Percentiles rank a stretch among this genome's conserved stretches.
Conservation (phyloP, 768 basidiomycete species). For the Serendipita vermifera region DNA sequence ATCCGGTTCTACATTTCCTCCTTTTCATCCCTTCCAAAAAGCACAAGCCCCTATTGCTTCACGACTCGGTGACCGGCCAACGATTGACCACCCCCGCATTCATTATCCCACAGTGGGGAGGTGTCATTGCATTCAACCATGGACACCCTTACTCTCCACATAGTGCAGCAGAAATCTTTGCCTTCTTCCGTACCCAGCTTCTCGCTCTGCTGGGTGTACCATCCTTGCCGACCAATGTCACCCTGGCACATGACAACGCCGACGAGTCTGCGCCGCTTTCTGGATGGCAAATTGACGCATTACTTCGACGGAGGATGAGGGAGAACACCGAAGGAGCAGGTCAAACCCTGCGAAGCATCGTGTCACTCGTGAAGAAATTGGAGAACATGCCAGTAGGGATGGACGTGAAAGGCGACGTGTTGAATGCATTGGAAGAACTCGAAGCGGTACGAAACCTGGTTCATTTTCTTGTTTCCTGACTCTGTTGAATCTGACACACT, state of each 20-base stretch:
- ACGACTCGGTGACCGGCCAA: constrained; percentile 41
- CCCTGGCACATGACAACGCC: constrained; percentile 16
- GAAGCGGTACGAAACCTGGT: constrained; percentile 41
- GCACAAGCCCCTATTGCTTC: constrained; percentile 57
- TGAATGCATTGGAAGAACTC: constrained; percentile 54
- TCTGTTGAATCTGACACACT: background rate
- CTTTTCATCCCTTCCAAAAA: constrained; percentile 66
- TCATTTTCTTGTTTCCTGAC: background rate
- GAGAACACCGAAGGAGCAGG: constrained; percentile 56
- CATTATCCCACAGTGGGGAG: constrained; percentile 88
- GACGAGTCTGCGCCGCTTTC: constrained; percentile 27
- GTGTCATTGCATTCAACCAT: constrained; percentile 67
- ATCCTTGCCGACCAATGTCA: constrained; percentile 38
- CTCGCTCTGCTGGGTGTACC: constrained; percentile 73
- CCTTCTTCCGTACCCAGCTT: constrained; percentile 68
- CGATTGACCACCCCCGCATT: constrained; percentile 51
- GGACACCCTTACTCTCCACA: constrained; percentile 20
- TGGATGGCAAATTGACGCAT: constrained; percentile 70
- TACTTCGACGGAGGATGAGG: constrained; percentile 52
- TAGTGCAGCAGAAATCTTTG: constrained; percentile 31
- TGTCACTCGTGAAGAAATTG: constrained; percentile 72
- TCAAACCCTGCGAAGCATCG: constrained; percentile 70
- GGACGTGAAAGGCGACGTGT: constrained; percentile 60
- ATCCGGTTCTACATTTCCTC: constrained; percentile 88
- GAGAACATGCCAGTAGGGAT: constrained; percentile 83